Evolutionary conservation across 2,329 filamentous ascomycete genomes (phyloP).

Genomic region (Cladosporium halotolerans): DNA sequence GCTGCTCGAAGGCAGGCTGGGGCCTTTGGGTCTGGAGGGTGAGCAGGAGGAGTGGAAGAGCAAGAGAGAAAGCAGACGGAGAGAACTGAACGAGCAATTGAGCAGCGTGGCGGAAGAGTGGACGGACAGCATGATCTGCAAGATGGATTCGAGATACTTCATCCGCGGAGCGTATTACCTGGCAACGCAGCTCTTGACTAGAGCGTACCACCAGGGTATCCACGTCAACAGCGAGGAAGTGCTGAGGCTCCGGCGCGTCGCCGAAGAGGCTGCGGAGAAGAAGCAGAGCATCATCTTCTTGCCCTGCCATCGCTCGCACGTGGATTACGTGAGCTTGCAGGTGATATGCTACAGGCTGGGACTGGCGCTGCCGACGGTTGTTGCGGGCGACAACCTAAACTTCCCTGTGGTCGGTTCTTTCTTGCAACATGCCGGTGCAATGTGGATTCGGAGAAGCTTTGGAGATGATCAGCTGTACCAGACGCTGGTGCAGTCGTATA

Average conservation of each 20-base stretch:
- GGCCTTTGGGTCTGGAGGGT: constrained; percentile 44
- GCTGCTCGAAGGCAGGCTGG: constrained; percentile 64
- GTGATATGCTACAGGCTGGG: constrained; percentile 93
- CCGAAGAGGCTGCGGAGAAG: constrained; percentile 72
- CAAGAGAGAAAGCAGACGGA: constrained; percentile 15
- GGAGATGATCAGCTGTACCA: constrained; percentile 86
- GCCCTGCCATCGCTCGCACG: constrained; percentile 88
- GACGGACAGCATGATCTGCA: constrained; percentile 96
- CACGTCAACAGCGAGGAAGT: constrained; percentile 96
- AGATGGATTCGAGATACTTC: constrained; percentile 65
- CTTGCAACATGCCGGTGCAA: constrained; percentile 88
- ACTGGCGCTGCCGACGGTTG: constrained; percentile 80
- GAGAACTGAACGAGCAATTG: constrained; percentile 64
- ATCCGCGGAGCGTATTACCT: constrained; percentile 90
- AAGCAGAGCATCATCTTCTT: constrained; percentile 95
- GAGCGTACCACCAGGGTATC: constrained; percentile 93
- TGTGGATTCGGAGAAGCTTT: constrained; percentile 93
- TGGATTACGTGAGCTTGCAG: constrained; percentile 93
- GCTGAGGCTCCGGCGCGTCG: constrained; percentile 70
- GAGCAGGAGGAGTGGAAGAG: constrained; percentile 54
- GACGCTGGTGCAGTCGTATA: constrained; percentile 91
- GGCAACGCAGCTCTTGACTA: constrained; percentile 75
- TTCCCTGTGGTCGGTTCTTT: constrained; percentile 86
- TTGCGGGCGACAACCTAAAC: constrained; percentile 93
- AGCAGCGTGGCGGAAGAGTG: constrained; percentile 77